These are phyloP conservation scores for Sclerotinia sclerotiorum DNA, from an alignment of 2,329 filamentous ascomycete genomes.

Conservation along the genomic window DNA sequence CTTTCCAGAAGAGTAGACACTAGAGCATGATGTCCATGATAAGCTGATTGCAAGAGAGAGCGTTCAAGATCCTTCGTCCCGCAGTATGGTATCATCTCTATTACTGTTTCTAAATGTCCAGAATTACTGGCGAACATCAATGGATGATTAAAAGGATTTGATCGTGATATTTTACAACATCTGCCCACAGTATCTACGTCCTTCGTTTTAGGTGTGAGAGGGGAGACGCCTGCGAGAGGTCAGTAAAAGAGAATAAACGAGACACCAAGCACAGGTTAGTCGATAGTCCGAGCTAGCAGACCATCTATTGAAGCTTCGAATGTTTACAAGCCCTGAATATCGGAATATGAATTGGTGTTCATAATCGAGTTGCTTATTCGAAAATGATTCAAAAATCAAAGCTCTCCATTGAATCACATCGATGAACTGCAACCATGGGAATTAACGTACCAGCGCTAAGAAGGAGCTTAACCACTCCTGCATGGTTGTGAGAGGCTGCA, in stretches of 20 bases:
- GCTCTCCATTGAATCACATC: background rate
- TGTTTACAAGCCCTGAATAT: background rate
- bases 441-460: constrained; percentile 39
- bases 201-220: constrained; percentile 37
- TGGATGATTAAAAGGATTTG: constrained; percentile 34
- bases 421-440: background rate
- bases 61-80: background rate
- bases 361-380: background rate
- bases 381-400: background rate
- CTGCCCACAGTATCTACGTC: background rate
- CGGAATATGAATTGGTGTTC: background rate
- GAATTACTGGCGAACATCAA: constrained; percentile 40
- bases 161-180: background rate
- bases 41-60: background rate
- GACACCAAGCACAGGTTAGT: background rate
- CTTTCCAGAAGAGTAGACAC: background rate
- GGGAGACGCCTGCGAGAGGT: constrained; percentile 33
- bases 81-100: constrained; percentile 23
- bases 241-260: background rate
- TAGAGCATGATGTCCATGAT: background rate
- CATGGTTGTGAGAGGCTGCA: constrained; percentile 41
- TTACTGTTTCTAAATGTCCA: constrained; percentile 33
- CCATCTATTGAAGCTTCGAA: background rate
- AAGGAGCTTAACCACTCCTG: constrained; percentile 37
- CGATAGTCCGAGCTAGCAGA: background rate